Conservation (phyloP, 2,329 filamentous ascomycete species). For the Calonectria montana region DNA sequence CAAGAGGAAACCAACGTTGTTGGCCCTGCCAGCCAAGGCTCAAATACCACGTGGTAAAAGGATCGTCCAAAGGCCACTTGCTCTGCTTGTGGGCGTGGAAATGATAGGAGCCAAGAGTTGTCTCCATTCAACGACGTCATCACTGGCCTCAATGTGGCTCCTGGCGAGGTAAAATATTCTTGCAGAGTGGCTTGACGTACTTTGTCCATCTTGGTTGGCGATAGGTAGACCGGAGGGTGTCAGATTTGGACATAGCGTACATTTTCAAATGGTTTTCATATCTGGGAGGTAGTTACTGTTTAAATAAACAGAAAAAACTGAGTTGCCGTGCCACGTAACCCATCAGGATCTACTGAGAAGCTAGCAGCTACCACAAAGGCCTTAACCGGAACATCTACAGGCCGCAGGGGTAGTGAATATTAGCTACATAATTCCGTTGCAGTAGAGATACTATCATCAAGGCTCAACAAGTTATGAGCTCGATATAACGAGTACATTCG, state of each 20-base stretch:
- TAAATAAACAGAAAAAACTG: not conserved
- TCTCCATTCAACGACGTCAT: conserved; percentile 49
- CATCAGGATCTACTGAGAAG: not conserved
- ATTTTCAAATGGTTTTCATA: not conserved
- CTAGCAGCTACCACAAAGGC: not conserved
- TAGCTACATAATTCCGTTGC: too few species aligned
- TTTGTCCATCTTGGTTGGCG: not conserved
- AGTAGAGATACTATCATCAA: too few species aligned
- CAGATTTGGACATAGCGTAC: too few species aligned
- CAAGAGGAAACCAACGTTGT: conserved; percentile 31
- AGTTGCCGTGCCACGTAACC: not conserved
- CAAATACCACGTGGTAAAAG: conserved; percentile 48
- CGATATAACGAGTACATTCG: too few species aligned
- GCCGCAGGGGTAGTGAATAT: too few species aligned
- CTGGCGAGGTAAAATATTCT: not conserved
- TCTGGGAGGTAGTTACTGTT: not conserved
- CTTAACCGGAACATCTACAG: not conserved
- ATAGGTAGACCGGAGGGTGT: not conserved
- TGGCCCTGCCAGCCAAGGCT: conserved; percentile 48
- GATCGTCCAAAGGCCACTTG: conserved; percentile 29
- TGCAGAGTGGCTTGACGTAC: not conserved
- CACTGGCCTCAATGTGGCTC: conserved; percentile 35
- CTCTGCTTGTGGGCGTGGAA: conserved; percentile 43
- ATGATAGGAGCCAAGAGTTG: conserved; percentile 49
- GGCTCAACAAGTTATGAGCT: too few species aligned